Percentiles rank a stretch among this genome's conserved stretches.
These are phyloP conservation scores for Urochloa ruziziensis DNA, from an alignment of 176 grass and related monocot species.

Conservation along the genomic window DNA sequence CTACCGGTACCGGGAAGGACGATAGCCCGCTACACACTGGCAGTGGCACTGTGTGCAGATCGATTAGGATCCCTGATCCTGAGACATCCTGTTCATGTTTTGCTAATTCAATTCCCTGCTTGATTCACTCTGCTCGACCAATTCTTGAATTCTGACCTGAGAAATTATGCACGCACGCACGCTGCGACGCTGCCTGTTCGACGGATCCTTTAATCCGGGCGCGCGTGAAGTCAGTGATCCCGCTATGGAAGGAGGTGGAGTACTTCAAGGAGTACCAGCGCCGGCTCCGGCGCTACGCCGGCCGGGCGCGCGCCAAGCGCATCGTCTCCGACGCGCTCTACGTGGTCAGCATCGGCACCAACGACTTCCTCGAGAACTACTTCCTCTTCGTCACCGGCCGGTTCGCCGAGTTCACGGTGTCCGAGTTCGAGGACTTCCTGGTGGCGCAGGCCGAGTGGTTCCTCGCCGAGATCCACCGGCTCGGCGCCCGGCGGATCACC, in stretches of 20 bases:
- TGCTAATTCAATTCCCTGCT: neutral
- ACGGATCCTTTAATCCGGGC: neutral
- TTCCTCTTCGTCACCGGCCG: slow-evolving; percentile 54
- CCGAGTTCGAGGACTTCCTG: slow-evolving; percentile 62
- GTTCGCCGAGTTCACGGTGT: slow-evolving; percentile 56
- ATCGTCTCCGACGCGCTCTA: slow-evolving; percentile 67
- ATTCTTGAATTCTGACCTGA: neutral
- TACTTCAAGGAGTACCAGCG: slow-evolving; percentile 84
- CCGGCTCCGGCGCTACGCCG: slow-evolving; percentile 32
- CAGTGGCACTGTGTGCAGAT: neutral
- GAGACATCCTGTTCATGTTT: neutral
- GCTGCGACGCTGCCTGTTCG: no score
- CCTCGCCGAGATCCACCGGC: slow-evolving; percentile 51
- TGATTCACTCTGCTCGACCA: no score
- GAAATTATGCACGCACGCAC: no score
- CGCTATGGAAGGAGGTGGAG: slow-evolving; percentile 74
- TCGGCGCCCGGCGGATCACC: slow-evolving; percentile 60
- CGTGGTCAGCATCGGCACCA: slow-evolving; percentile 84
- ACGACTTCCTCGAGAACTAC: slow-evolving; percentile 96
- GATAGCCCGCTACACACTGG: neutral
- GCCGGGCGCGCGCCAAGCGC: slow-evolving; percentile 29
- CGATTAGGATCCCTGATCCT: neutral
- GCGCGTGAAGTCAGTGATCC: slow-evolving; percentile 59
- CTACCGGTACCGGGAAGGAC: neutral
- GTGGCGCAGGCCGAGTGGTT: slow-evolving; percentile 53